phyloP scores from a whole-genome alignment of 1,284 basidiomycete species.

The Tremellales sp. region DNA sequence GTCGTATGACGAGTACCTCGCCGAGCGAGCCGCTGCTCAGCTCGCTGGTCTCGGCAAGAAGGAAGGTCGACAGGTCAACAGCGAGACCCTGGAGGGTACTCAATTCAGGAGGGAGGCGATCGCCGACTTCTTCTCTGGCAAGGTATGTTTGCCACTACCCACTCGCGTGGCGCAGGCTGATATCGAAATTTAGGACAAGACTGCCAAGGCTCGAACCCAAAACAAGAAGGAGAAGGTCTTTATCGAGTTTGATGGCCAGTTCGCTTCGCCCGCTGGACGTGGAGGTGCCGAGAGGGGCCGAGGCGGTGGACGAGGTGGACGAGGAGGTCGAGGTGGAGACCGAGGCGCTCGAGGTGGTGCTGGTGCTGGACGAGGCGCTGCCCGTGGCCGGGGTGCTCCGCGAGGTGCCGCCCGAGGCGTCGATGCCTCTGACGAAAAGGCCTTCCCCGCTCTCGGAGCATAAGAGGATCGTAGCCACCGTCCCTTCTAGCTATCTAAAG shows the following conservation, averaged over 20 bases:
- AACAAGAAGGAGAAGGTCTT: constrained; percentile 57
- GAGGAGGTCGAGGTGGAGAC: constrained; percentile 12
- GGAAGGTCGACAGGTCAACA: constrained; percentile 24
- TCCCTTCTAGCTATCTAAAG: not conserved
- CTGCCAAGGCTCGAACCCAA: constrained; percentile 70
- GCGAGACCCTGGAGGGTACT: constrained; percentile 27
- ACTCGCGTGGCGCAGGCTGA: not conserved
- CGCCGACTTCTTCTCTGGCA: constrained; percentile 48
- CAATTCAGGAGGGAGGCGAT: constrained; percentile 43
- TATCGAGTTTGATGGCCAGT: constrained; percentile 49
- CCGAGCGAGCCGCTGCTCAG: constrained; percentile 42
- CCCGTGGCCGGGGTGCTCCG: constrained; percentile 44
- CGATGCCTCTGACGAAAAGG: constrained; percentile 70
- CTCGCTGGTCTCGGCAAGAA: constrained; percentile 36
- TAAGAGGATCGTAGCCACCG: constrained; percentile 22
- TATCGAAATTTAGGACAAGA: constrained; percentile 78
- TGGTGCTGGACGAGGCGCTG: constrained; percentile 20
- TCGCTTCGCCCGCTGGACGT: constrained; percentile 38
- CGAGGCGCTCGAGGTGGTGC: constrained; percentile 28
- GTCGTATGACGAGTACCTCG: constrained; percentile 50
- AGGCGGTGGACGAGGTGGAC: constrained; percentile 22
- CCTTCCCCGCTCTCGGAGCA: constrained; percentile 72
- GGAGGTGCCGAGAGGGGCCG: constrained; percentile 17
- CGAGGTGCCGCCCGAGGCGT: constrained; percentile 50
- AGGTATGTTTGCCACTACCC: constrained; percentile 26